phyloP scores from a whole-genome alignment of 1,284 basidiomycete genomes.

The Binderoboletus segoi region DNA sequence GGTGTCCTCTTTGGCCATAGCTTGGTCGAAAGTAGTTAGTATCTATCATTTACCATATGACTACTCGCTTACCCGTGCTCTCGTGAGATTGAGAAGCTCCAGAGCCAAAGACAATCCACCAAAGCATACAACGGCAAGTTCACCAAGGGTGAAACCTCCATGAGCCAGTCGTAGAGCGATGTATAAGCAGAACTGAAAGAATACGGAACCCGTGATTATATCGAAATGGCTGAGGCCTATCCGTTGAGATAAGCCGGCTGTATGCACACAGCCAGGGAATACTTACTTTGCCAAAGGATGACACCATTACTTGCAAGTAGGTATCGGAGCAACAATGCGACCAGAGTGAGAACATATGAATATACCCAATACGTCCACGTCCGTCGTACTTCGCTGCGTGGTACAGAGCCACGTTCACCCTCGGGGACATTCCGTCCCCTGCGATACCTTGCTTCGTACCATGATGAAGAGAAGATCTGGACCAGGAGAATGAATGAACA shows the following conservation, averaged over 20 bases:
- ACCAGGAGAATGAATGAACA: constrained; percentile 78
- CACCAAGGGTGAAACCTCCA: constrained; percentile 92
- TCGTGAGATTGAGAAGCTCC: constrained; percentile 84
- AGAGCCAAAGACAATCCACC: constrained; percentile 87
- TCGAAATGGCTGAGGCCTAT: constrained; percentile 82
- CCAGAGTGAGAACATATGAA: constrained; percentile 51
- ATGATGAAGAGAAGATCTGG: constrained; percentile 76
- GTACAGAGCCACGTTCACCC: constrained; percentile 72
- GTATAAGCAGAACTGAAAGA: constrained; percentile 93
- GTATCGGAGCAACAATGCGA: constrained; percentile 51
- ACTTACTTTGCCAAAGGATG: constrained; percentile 69
- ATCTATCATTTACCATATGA: not conserved
- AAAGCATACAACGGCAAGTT: constrained; percentile 86
- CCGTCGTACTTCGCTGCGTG: constrained; percentile 67
- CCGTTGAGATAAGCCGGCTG: constrained; percentile 10
- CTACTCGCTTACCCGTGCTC: constrained; percentile 62
- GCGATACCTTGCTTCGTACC: constrained; percentile 61
- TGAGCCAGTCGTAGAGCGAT: constrained; percentile 88
- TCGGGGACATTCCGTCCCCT: constrained; percentile 48
- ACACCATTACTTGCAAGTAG: constrained; percentile 45
- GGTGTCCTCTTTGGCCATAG: constrained; percentile 81
- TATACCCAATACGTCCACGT: constrained; percentile 67
- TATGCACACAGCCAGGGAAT: constrained; percentile 21
- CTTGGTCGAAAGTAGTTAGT: constrained; percentile 42
- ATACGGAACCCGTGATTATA: constrained; percentile 71